Conservation (phyloP, 1,284 basidiomycete genomes). For the Malassezia cuniculi region DNA sequence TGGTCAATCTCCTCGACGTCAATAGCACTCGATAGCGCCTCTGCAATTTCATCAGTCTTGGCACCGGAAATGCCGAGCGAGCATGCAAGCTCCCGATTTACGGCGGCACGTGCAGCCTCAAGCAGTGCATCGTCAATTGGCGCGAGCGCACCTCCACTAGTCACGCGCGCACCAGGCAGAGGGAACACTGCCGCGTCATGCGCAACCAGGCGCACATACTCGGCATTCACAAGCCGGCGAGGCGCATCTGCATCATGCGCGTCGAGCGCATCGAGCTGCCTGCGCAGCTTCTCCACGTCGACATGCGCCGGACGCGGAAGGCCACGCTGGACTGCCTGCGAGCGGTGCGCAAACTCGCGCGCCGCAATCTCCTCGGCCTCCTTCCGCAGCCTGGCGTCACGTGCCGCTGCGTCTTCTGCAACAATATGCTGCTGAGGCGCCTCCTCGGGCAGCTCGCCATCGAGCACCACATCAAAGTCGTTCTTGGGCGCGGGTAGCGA, state of each 20-base stretch:
- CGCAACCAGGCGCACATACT: slow-evolving; percentile 65
- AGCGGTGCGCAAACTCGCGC: slow-evolving; percentile 58
- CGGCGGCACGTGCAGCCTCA: slow-evolving; percentile 57
- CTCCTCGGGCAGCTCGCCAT: slow-evolving; percentile 37
- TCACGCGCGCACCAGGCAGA: slow-evolving; percentile 65
- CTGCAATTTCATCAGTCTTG: slow-evolving; percentile 59
- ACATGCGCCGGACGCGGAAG: slow-evolving; percentile 78
- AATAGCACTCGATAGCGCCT: too few species aligned
- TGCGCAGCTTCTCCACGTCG: slow-evolving; percentile 52
- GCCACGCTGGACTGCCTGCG: slow-evolving; percentile 65
- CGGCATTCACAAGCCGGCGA: slow-evolving; percentile 60
- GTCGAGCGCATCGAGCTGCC: slow-evolving; percentile 20
- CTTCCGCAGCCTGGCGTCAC: slow-evolving; percentile 65
- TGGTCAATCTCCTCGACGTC: slow-evolving; percentile 53
- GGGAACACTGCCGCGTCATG: slow-evolving; percentile 83
- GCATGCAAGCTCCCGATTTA: slow-evolving; percentile 68
- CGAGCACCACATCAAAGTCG: slow-evolving; percentile 88
- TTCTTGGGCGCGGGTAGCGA: slow-evolving; percentile 85
- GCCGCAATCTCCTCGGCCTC: slow-evolving; percentile 61
- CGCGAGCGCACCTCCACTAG: slow-evolving; percentile 65
- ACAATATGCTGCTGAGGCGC: not conserved
- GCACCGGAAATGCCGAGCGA: slow-evolving; percentile 74
- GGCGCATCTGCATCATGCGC: slow-evolving; percentile 48
- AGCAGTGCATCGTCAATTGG: slow-evolving; percentile 66
- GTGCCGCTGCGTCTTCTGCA: slow-evolving; percentile 26